These are phyloP conservation scores for Backusella morwellensis DNA, from an alignment of 192 early-diverging fungal species.

Conservation along the genomic window DNA sequence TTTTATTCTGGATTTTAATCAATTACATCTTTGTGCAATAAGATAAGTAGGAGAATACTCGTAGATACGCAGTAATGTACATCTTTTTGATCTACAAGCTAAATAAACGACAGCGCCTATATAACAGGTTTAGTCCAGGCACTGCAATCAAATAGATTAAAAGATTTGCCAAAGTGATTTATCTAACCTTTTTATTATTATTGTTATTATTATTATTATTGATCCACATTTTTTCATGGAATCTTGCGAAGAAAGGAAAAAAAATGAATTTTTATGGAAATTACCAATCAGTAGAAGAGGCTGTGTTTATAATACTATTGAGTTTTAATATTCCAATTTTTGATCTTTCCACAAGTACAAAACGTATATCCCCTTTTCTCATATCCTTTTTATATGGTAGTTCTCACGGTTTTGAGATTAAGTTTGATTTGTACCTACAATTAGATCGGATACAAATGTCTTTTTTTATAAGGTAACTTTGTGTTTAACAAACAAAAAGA, in stretches of 20 bases:
- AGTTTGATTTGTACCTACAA: neutral
- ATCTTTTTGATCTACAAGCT: neutral
- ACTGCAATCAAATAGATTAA: too few relatives aligned
- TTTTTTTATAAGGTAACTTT: neutral
- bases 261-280: neutral
- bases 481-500: neutral
- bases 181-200: too few relatives aligned
- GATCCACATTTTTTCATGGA: neutral
- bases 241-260: neutral
- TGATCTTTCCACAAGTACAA: neutral
- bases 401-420: slow-evolving; percentile 3
- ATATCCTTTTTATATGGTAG: neutral
- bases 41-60: neutral
- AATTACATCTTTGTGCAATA: neutral
- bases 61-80: neutral
- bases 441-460: neutral
- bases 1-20: neutral
- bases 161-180: too few relatives aligned
- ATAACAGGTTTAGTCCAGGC: too few relatives aligned
- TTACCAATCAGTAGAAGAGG: neutral
- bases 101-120: too few relatives aligned
- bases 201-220: neutral
- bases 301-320: neutral
- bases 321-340: neutral
- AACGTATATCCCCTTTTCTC: neutral